Conservation (phyloP, 805 yeast genomes). For the Monosporozyma yasuniensis region DNA sequence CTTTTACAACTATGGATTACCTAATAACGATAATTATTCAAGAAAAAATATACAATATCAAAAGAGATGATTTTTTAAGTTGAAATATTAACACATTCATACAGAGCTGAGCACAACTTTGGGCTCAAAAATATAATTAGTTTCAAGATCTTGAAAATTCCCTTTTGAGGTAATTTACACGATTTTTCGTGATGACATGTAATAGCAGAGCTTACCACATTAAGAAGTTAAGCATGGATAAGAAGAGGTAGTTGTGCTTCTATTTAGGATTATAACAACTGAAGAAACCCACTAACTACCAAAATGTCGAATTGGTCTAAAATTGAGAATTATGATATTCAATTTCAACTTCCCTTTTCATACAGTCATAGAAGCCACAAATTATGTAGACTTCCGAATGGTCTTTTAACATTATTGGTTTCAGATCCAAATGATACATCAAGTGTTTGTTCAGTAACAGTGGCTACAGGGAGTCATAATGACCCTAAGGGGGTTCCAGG, state of each 20-base stretch:
- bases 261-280: too few relatives aligned
- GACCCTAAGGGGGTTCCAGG: conserved; percentile 71
- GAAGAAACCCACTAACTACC: too few relatives aligned
- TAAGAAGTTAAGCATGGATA: background rate
- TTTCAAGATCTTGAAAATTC: conserved; percentile 18
- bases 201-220: background rate
- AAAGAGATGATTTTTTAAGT: too few relatives aligned
- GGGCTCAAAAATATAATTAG: too few relatives aligned
- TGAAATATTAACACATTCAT: too few relatives aligned
- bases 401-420: conserved; percentile 55
- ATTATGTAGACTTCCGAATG: conserved; percentile 52
- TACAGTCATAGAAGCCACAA: conserved; percentile 35
- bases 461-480: conserved; percentile 70
- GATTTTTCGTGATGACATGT: background rate
- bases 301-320: conserved; percentile 3
- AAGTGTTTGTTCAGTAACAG: conserved; percentile 64
- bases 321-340: conserved; percentile 15
- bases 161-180: conserved; percentile 3
- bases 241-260: too few relatives aligned
- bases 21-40: too few relatives aligned
- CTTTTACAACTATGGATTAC: too few relatives aligned
- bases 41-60: too few relatives aligned
- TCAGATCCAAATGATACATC: conserved; percentile 63
- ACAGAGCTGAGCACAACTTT: too few relatives aligned
- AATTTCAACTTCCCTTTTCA: conserved; percentile 31